A percentile compares a stretch with the other conserved stretches of the same genome.
phyloP scores from a whole-genome alignment of 768 basidiomycete species.

The Naganishia vishniacii region DNA sequence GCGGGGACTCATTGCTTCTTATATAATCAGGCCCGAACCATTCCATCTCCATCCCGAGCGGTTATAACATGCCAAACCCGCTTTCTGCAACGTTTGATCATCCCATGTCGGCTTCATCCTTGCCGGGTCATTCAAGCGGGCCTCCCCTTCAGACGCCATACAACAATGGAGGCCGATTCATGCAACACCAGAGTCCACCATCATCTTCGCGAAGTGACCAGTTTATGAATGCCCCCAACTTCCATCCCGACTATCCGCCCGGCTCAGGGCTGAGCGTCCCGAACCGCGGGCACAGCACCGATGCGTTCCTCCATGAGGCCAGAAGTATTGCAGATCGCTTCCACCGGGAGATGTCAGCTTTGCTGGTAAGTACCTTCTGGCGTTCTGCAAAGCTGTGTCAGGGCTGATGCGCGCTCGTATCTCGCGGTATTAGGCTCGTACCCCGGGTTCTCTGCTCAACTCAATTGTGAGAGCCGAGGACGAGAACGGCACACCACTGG shows the following conservation, averaged over 20 bases:
- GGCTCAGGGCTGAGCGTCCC: neutral
- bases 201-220: conserved; percentile 12
- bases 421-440: neutral
- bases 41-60: conserved; percentile 13
- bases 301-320: conserved; percentile 5
- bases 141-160: neutral
- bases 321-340: conserved; percentile 13
- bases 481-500: neutral
- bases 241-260: conserved; percentile 3
- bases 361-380: neutral
- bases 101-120: neutral
- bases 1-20: neutral
- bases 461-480: neutral
- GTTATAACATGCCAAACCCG: neutral
- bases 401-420: too few relatives aligned
- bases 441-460: conserved; percentile 4
- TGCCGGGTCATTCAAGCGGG: neutral
- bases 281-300: neutral
- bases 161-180: conserved; percentile 5
- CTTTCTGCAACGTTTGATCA: neutral
- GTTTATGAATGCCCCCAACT: neutral
- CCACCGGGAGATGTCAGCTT: conserved; percentile 12
- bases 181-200: conserved; percentile 10
- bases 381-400: too few relatives aligned
- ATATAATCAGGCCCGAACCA: neutral